Base-by-base conservation (phyloP, 2,329 filamentous ascomycete species). In the Penicillium sp. region DNA sequence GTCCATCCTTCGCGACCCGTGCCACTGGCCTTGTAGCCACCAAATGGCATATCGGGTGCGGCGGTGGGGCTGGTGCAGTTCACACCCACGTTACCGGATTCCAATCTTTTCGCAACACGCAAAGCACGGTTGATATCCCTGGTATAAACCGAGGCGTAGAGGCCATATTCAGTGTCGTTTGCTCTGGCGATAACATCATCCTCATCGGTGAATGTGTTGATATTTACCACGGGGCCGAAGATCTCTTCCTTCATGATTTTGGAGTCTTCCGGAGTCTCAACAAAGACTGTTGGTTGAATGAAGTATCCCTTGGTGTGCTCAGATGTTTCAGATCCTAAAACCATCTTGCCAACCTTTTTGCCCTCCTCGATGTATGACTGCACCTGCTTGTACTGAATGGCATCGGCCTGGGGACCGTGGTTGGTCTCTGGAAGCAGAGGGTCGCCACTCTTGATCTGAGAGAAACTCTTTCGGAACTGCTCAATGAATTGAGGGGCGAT, bases 221-320 rank as follows among this genome's bases (percentile, higher is more conserved):
- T 79, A 45, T 84, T 79, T 64, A 86, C 83, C 27, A 90, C 86
- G 4, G 87, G 87, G 11, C 86, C 87, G 65, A 93, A 93, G 44
- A 88, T 86, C 66, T 93, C 87, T 63, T 90, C 84, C 57, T 80
- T 79, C 75, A 86, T 84, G 55, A 90, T 84, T 62, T 81, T 80
- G 65, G 86, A 84, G 61, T 80, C 69, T 25, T 83, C 76, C 38
- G 76, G 80, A 57, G 91, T 87, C 64, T 88, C 82, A 70, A 80
- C 82, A 78, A 79, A 89, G 73, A 94, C 88, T 62, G 88, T 93
- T 26, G 88, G 88, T 76, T 90, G 76, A 70, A 94, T 89, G 76
- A 90, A 94, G 80, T 87, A 94, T 52, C 87, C 87, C 24, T 46
- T 46, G 77, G 88, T 83, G 62, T 78, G 71, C 52, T 87, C 86